Evolutionary conservation across 768 basidiomycete genomes (phyloP), one percentile per base, ranked within the genome.

Genomic region (Tylopilus plumbeoviolaceoides): DNA sequence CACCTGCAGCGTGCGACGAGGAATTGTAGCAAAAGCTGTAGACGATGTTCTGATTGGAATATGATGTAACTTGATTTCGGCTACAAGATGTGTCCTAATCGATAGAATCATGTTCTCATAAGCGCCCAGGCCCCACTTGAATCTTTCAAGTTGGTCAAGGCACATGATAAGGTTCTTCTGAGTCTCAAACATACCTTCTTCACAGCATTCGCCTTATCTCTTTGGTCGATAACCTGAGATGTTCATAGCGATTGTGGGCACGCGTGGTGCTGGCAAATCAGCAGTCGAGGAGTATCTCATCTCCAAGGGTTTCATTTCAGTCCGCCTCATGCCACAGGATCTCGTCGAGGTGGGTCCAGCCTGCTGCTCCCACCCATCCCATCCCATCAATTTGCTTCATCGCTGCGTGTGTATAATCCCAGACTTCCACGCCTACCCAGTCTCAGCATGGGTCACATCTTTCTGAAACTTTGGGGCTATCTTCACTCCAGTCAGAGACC

Each of bases 231-330:
- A 28, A 5, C 27, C 27, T 7, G 35, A 50, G 52, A 88, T 88
- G 86, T 81, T 88, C 67, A 76, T 88, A 59, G 80, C 84, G 25
- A 78, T 89, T 46, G 71, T 85, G 45, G 87, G 86, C 42, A 81
- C 85, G 0, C 76, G 73, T 12, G 77, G 70, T 53, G 78, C 87
- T 21, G 87, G 87, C 8, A 85, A 84, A 62, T 75, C 81, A 11
- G 71, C 72, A 15, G 71, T 90, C 17, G 73, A 80, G 61, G 73
- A 81, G 28, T 88, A 84, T 61, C 76, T 89, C 17, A 70, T 82
- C 28, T 62, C 67, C 4, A 81, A 85, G 57, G 79, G 78, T 5
- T 91, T 89, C 59, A 73, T 69, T 14, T 65, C 73, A 10, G 76
- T 89, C 44, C 70, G 68, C 31, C 69, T 85, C 25, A 12, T 40